Evolutionary conservation across 345 rosid species (phyloP).

Genomic region (Salix brachista): DNA sequence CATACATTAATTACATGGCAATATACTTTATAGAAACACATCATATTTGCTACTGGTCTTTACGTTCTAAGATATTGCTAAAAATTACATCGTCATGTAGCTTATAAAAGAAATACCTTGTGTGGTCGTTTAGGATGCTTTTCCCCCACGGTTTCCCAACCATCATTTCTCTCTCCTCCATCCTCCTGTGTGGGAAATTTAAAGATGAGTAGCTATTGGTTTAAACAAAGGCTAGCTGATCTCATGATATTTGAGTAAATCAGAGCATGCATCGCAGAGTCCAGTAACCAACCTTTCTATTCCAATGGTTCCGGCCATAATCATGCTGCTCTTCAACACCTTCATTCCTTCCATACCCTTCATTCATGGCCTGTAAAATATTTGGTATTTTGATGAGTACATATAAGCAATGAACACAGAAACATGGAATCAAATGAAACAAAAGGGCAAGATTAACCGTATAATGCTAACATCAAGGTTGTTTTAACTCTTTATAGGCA

Average conservation of each 20-base stretch:
- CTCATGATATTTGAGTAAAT: background rate
- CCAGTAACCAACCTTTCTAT: conserved; percentile 29
- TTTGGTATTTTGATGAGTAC: too few species aligned
- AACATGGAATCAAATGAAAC: background rate
- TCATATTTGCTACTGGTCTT: too few species aligned
- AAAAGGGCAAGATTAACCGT: background rate
- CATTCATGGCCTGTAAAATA: conserved; percentile 23
- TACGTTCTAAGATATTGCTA: too few species aligned
- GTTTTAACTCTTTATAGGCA: too few species aligned
- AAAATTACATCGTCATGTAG: background rate
- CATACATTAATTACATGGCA: background rate
- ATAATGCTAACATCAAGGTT: too few species aligned
- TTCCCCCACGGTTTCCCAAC: conserved; percentile 79
- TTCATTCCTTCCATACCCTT: conserved; percentile 30
- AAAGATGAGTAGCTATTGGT: background rate
- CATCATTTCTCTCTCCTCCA: conserved; percentile 42
- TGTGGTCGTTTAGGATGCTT: conserved; percentile 54
- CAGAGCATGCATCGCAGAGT: background rate
- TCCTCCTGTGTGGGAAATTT: conserved; percentile 30
- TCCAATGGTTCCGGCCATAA: conserved; percentile 23
- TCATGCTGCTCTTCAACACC: conserved; percentile 14
- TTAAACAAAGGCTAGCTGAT: background rate
- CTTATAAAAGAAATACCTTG: conserved; percentile 36
- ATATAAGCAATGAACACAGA: background rate
- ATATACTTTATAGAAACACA: too few species aligned